Evolutionary conservation across 148 eudicot species (phyloP), one percentile per base, ranked within the genome.

Genomic region (Mesembryanthemum crystallinum): DNA sequence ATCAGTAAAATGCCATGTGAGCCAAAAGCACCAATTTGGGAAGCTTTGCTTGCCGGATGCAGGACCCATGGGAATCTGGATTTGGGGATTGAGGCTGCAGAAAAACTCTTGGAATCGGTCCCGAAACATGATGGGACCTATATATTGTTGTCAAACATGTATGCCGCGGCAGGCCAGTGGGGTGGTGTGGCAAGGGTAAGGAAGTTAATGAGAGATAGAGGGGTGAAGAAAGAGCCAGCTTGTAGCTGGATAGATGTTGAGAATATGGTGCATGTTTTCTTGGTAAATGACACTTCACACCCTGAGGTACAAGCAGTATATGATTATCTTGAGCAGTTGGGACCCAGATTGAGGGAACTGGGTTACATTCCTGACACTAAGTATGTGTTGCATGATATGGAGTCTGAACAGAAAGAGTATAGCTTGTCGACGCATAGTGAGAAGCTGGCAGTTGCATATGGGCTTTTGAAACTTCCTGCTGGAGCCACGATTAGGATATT

Each of bases 141-240:
- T 72, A 71, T 89, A 69, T 82, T 89, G 43, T 62, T 89, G 65
- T 85, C 92, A 0, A 89, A 89, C 55, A 87, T 89, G 80, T 89
- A 83, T 62, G 92, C 90, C 32, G 73, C 80, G 27, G 84, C 81
- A 42, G 86, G 87, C 8, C 80, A 79, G 60, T 89, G 90, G 92
- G 84, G 76, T 59, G 85, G 84, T 58, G 83, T 82, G 65, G 88
- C 88, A 3, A 82, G 72, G 77, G 86, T 89, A 21, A 79, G 92
- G 61, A 76, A 79, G 65, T 77, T 87, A 76, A 89, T 89, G 90
- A 76, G 85, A 83, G 90, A 87, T 28, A 76, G 83, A 83, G 90
- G 92, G 30, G 90, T 89, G 76, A 89, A 87, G 76, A 89, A 89
- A 73, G 90, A 87, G 78, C 92, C 90, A n/a, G 92, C 88, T 45